Evolutionary conservation across 2,329 filamentous ascomycete species (phyloP).

Genomic region (Sclerotinia borealis): DNA sequence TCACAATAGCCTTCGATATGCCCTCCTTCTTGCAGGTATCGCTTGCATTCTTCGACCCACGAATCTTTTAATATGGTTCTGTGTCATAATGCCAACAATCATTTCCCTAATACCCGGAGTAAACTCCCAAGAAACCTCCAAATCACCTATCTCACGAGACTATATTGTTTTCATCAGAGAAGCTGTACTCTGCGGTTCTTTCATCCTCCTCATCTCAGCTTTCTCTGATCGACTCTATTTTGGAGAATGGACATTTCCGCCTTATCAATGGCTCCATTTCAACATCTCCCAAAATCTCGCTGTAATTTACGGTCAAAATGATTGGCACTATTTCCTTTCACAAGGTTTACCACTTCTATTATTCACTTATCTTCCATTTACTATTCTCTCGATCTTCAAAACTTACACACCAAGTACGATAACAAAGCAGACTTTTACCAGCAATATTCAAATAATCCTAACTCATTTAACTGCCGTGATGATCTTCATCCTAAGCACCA

Average conservation of each 20-base stretch:
- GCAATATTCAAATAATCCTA: constrained; percentile 38
- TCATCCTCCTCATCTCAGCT: constrained; percentile 57
- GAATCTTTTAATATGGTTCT: constrained; percentile 79
- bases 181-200: constrained; percentile 55
- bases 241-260: constrained; percentile 79
- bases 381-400: constrained; percentile 47
- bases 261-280: constrained; percentile 81
- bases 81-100: constrained; percentile 52
- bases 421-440: not conserved
- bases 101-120: constrained; percentile 36
- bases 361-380: constrained; percentile 77
- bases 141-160: constrained; percentile 20
- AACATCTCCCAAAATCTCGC: constrained; percentile 85
- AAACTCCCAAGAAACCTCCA: constrained; percentile 32
- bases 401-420: constrained; percentile 16
- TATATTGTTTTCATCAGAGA: constrained; percentile 55
- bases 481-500: constrained; percentile 60
- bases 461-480: constrained; percentile 52
- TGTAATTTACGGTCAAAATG: constrained; percentile 86
- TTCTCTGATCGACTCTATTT: constrained; percentile 75
- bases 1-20: constrained; percentile 47
- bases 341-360: constrained; percentile 85
- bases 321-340: constrained; percentile 87
- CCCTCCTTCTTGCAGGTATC: constrained; percentile 68
- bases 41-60: constrained; percentile 86